Percentiles rank a stretch among this genome's conserved stretches.
phyloP scores from a whole-genome alignment of 2,329 filamentous ascomycete genomes.

The Reticulascus tulasneorum region DNA sequence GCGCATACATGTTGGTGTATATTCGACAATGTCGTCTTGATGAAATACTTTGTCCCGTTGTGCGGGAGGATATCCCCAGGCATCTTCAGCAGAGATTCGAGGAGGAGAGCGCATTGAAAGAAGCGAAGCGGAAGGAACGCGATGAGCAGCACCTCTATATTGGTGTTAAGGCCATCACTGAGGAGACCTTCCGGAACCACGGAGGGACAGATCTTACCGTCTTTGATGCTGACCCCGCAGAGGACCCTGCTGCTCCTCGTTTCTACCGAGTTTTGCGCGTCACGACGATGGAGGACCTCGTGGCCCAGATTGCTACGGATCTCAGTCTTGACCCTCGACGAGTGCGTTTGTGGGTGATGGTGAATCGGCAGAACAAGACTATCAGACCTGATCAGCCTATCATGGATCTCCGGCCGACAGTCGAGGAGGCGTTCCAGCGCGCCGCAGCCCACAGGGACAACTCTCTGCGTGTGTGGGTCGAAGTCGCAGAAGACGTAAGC shows the following conservation, averaged over 20 bases:
- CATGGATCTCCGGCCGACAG: conserved; percentile 68
- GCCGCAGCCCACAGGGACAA: conserved; percentile 60
- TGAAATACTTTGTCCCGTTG: conserved; percentile 71
- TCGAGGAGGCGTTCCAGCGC: conserved; percentile 63
- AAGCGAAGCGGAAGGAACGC: conserved; percentile 78
- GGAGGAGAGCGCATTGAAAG: conserved; percentile 73
- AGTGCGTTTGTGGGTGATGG: conserved; percentile 92
- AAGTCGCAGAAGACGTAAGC: conserved; percentile 65
- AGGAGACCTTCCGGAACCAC: conserved; percentile 75
- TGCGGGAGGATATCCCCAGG: conserved; percentile 71
- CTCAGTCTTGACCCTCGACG: conserved; percentile 63
- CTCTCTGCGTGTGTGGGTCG: conserved; percentile 81
- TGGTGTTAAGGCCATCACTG: conserved; percentile 74
- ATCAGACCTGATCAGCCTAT: conserved; percentile 86
- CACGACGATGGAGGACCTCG: conserved; percentile 74
- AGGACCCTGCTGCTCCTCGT: conserved; percentile 66
- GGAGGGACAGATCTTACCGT: conserved; percentile 79
- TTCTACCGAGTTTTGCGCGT: conserved; percentile 69
- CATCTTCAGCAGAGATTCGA: conserved; percentile 70
- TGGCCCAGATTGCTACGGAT: conserved; percentile 66
- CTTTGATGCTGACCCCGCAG: conserved; percentile 56
- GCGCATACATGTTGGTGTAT: conserved; percentile 98
- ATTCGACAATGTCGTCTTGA: conserved; percentile 85
- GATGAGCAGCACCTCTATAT: conserved; percentile 95
- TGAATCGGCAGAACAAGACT: conserved; percentile 97